Evolutionary conservation across 2,329 filamentous ascomycete genomes (phyloP).

Genomic region (Orbilia quercus): DNA sequence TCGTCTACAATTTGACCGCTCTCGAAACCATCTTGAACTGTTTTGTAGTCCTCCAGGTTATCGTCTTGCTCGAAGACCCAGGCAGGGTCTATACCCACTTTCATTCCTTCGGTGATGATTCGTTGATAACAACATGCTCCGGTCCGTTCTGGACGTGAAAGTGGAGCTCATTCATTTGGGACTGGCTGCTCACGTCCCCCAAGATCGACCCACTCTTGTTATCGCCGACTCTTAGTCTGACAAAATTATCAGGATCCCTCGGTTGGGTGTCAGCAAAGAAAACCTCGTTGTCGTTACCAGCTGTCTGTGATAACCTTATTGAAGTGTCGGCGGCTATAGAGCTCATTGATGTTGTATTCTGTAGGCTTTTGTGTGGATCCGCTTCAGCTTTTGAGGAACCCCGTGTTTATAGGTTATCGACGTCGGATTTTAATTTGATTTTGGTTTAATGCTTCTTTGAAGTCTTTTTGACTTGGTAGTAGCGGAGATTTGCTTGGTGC

Average conservation of each 20-base stretch:
- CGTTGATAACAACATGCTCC: slow-evolving; percentile 14
- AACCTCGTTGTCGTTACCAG: slow-evolving; percentile 1
- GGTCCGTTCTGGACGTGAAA: too few species aligned
- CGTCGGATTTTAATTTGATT: not conserved
- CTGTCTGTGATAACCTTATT: slow-evolving; percentile 18
- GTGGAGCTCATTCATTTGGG: too few species aligned
- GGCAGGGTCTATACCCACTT: slow-evolving; percentile 16
- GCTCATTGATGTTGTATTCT: slow-evolving; percentile 19
- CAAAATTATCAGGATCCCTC: slow-evolving; percentile 12
- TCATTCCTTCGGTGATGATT: slow-evolving; percentile 9
- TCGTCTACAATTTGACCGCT: slow-evolving; percentile 23
- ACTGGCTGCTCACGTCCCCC: too few species aligned
- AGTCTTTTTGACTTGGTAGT: too few species aligned
- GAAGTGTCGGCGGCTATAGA: slow-evolving; percentile 10
- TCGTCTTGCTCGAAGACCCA: not conserved
- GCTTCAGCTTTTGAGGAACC: slow-evolving; percentile 7
- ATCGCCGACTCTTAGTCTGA: slow-evolving; percentile 11
- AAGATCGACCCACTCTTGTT: slow-evolving; percentile 22
- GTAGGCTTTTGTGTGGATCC: slow-evolving; percentile 1
- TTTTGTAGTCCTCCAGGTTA: not conserved
- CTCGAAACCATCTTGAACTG: not conserved
- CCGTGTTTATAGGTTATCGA: too few species aligned
- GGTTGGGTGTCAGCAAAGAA: slow-evolving; percentile 18
- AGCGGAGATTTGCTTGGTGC: too few species aligned
- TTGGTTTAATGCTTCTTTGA: too few species aligned